These are phyloP conservation scores for Sporothrix phasma DNA, from an alignment of 2,329 filamentous ascomycete genomes.

Conservation along the genomic window DNA sequence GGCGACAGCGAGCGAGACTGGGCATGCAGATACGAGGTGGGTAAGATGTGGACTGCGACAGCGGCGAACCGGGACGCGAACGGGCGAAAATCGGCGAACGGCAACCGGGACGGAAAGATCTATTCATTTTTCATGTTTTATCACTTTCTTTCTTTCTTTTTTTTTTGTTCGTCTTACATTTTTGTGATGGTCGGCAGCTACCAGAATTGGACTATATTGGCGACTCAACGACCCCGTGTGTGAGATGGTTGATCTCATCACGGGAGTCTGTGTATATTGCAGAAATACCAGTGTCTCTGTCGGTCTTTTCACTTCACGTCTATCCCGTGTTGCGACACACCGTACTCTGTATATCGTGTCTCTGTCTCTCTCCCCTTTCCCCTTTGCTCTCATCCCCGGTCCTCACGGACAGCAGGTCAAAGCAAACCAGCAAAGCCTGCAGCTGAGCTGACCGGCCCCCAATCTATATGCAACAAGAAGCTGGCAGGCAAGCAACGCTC, in stretches of 20 bases:
- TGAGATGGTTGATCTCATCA: too few relatives aligned
- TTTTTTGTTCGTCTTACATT: background rate
- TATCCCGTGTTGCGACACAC: too few relatives aligned
- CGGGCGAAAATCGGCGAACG: constrained; percentile 2
- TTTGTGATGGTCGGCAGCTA: background rate
- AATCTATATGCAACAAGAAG: background rate
- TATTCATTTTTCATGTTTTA: background rate
- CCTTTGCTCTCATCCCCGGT: background rate
- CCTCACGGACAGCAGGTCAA: background rate
- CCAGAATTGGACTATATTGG: background rate
- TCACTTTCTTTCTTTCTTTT: too few relatives aligned
- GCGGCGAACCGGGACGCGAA: background rate
- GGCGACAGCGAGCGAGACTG: background rate
- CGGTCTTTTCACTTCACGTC: too few relatives aligned
- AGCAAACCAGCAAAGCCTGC: too few relatives aligned
- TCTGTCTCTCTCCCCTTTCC: background rate
- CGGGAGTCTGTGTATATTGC: too few relatives aligned
- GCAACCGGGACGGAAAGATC: background rate
- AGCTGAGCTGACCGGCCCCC: background rate
- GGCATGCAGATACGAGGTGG: background rate
- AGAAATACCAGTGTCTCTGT: too few relatives aligned
- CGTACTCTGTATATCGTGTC: too few relatives aligned
- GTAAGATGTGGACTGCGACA: background rate
- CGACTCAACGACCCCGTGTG: background rate
- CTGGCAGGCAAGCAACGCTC: background rate